Evolutionary conservation across 2,329 filamentous ascomycete species (phyloP), one percentile per base, ranked within the genome.

Genomic region (Alternaria consortialis): DNA sequence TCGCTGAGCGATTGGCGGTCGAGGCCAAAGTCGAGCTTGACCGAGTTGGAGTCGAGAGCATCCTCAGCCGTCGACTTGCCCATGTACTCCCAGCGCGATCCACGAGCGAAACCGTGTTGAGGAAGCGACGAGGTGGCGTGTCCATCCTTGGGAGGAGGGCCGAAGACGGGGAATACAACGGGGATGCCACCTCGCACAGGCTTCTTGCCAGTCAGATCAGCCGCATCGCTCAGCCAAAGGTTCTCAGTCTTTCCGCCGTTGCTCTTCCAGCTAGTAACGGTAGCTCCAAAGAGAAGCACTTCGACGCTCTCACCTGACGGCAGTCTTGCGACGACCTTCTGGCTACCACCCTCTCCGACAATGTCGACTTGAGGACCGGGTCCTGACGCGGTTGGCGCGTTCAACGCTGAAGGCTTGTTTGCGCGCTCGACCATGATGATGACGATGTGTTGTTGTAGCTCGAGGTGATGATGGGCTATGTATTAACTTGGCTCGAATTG

Each of bases 21-120:
- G 36, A 99, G 88, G 29, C 94, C 95, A 79, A 99, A 98, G 82
- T 99, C 95, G 62, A 99, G 89, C 85, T 97, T 97, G 67, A 98
- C 90, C 50, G 89, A 90, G 52, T 79, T 75, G 12, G 79, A 75
- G 61, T 79, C 79, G 40, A 73, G 67, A 8, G 83, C 86, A 50
- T 76, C 76, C 77, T 93, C 90, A 6, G 86, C 87, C n/a, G 87
- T 89, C 7, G 90, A 92, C 81, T 94, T 96, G 75, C 94, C 94
- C 53, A 99, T 85, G 78, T 95, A 97, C 79, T 98, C 94, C 95
- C 95, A 99, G 64, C 87, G 87, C 46, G 90, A 91, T 74, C 87
- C 94, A 71, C 95, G 92, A 39, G 94, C 95, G 80, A 99, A 97
- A 69, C 95, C 95, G 82, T 98, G 95, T 81, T 97, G 94, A 4